Conservation (phyloP, 148 eudicot species). For the Silene uniflora region DNA sequence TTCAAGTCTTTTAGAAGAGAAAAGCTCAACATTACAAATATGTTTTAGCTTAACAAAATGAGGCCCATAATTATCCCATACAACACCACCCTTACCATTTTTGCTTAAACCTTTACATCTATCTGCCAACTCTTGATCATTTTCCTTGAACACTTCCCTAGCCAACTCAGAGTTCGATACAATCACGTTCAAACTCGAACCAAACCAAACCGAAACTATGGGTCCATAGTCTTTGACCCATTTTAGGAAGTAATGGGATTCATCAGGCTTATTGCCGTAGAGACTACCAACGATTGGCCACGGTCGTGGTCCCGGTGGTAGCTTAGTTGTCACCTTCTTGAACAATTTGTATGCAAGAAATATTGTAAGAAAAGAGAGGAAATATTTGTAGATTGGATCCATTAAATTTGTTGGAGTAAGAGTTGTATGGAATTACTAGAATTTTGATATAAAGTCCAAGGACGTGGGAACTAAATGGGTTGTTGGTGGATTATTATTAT, state of each 20-base stretch:
- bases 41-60: constrained; percentile 34
- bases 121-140: constrained; percentile 34
- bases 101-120: constrained; percentile 26
- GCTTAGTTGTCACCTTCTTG: constrained; percentile 25
- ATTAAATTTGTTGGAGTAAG: constrained; percentile 12
- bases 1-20: constrained; percentile 41
- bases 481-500: not conserved
- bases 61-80: constrained; percentile 43
- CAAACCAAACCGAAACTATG: constrained; percentile 36
- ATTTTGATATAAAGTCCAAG: not conserved
- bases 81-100: constrained; percentile 26
- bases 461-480: constrained; percentile 12
- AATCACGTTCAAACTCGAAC: constrained; percentile 32
- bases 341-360: constrained; percentile 17
- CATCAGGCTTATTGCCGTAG: constrained; percentile 12
- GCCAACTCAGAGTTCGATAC: constrained; percentile 37
- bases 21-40: constrained; percentile 34
- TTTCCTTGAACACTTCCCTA: constrained; percentile 34
- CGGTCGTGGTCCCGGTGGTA: constrained; percentile 36
- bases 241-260: constrained; percentile 21
- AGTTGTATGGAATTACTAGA: not conserved
- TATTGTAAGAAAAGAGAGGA: constrained; percentile 14
- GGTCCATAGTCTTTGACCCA: constrained; percentile 30
- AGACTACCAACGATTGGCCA: constrained; percentile 28
- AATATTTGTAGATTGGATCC: constrained; percentile 21